A percentile compares a stretch with the other conserved stretches of the same genome.
Evolutionary conservation across 2,329 filamentous ascomycete species (phyloP).

Genomic region (Claviceps cyperi): DNA sequence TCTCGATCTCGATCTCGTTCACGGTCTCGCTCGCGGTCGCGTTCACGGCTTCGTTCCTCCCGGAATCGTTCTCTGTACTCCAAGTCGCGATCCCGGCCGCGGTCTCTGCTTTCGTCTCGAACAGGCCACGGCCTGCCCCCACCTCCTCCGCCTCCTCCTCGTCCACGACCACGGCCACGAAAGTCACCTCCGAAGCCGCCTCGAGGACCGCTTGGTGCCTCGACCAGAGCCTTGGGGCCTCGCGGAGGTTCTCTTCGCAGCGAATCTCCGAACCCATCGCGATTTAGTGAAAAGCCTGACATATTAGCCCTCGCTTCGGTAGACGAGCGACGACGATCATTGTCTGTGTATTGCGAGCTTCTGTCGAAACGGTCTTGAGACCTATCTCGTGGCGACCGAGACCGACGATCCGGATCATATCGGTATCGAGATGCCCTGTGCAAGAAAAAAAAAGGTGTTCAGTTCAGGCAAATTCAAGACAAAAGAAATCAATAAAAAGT

Average conservation of each 20-base stretch:
- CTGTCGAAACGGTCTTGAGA: conserved; percentile 53
- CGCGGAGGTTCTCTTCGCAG: conserved; percentile 57
- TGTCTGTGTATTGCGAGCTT: conserved; percentile 40
- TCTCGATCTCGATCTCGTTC: conserved; percentile 39
- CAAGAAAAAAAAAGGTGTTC: not conserved
- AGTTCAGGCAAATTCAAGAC: conserved; percentile 1
- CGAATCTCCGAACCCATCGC: conserved; percentile 42
- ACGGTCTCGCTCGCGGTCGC: conserved; percentile 35
- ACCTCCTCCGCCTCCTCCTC: conserved; percentile 36
- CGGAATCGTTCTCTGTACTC: conserved; percentile 5
- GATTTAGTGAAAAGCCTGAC: conserved; percentile 44
- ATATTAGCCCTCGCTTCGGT: conserved; percentile 41
- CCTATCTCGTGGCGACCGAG: conserved; percentile 52
- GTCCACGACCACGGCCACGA: conserved; percentile 27
- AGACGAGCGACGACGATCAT: conserved; percentile 55
- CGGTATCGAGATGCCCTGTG: conserved; percentile 41
- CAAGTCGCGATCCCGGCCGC: conserved; percentile 18
- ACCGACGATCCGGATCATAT: conserved; percentile 49
- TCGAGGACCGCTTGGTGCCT: conserved; percentile 52
- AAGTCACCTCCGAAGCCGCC: conserved; percentile 54
- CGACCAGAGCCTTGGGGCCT: conserved; percentile 66
- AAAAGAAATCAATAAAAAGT: not conserved
- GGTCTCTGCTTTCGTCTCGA: conserved; percentile 48
- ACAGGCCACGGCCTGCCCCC: conserved; percentile 42
- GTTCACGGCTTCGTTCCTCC: conserved; percentile 33